Evolutionary conservation across 2,329 filamentous ascomycete species (phyloP).

Genomic region (Colletotrichum cereale): DNA sequence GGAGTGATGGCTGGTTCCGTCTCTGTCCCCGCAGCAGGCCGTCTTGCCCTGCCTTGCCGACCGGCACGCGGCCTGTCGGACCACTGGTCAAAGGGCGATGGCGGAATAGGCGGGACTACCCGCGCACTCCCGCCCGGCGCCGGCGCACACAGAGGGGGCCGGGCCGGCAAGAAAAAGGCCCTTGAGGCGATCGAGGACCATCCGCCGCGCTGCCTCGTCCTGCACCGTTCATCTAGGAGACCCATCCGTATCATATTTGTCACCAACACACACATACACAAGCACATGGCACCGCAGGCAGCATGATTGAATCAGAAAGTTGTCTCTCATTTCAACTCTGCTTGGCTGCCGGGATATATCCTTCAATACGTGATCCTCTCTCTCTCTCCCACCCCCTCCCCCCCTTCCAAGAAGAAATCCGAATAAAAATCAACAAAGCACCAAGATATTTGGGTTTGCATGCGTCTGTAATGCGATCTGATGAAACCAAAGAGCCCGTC

Average conservation of each 20-base stretch:
- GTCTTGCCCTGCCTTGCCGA: not conserved
- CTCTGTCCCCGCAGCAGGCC: too few relatives aligned
- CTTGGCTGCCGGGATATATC: conserved; percentile 9
- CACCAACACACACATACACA: not conserved
- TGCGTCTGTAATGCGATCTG: not conserved
- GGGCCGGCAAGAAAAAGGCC: not conserved
- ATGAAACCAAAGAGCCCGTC: conserved; percentile 6
- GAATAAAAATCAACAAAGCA: not conserved
- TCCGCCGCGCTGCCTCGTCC: not conserved
- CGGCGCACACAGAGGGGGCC: too few relatives aligned
- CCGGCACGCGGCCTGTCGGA: not conserved
- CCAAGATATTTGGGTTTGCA: not conserved
- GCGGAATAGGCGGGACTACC: too few relatives aligned
- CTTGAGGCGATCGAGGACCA: too few relatives aligned
- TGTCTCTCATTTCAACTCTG: conserved; percentile 3
- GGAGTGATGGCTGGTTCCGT: too few relatives aligned
- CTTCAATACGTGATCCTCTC: not conserved
- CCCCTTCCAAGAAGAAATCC: not conserved
- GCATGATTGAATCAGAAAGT: not conserved
- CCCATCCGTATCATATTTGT: not conserved
- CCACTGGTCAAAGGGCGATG: too few relatives aligned
- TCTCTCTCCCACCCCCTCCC: not conserved
- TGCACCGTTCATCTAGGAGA: not conserved
- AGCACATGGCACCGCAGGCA: not conserved
- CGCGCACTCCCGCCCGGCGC: too few relatives aligned